Conservation (phyloP, 2,329 filamentous ascomycete genomes). For the Didymosphaeria variabile region DNA sequence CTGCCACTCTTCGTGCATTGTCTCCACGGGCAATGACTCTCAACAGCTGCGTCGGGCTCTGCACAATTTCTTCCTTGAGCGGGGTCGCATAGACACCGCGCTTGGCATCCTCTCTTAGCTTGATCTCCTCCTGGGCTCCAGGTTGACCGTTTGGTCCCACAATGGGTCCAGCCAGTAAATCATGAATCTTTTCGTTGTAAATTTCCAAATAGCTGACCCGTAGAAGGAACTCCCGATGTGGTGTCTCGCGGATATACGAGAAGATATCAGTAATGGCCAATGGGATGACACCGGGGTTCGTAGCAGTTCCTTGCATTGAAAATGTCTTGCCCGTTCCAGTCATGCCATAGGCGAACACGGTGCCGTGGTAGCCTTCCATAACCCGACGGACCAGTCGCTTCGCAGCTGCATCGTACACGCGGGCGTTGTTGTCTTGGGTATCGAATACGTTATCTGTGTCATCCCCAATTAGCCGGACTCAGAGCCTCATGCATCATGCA, state of each 20-base stretch:
- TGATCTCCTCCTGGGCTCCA: slow-evolving; percentile 86
- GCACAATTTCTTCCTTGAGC: slow-evolving; percentile 97
- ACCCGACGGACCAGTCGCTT: slow-evolving; percentile 94
- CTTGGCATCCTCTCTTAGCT: slow-evolving; percentile 94
- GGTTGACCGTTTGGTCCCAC: slow-evolving; percentile 60
- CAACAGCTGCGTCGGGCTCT: slow-evolving; percentile 93
- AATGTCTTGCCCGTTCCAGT: slow-evolving; percentile 99
- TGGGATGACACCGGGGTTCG: slow-evolving; percentile 94
- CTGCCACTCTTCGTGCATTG: slow-evolving; percentile 86
- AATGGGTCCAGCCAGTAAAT: slow-evolving; percentile 80
- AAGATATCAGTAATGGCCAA: slow-evolving; percentile 98
- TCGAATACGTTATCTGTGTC: slow-evolving; percentile 91
- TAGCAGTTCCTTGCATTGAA: slow-evolving; percentile 98
- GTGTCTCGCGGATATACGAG: slow-evolving; percentile 97
- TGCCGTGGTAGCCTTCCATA: slow-evolving; percentile 99
- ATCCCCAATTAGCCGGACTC: slow-evolving; percentile 25
- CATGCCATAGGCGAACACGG: slow-evolving; percentile 98
- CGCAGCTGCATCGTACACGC: slow-evolving; percentile 92
- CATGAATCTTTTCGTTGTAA: slow-evolving; percentile 97
- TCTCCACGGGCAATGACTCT: slow-evolving; percentile 95
- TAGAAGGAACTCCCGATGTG: slow-evolving; percentile 89
- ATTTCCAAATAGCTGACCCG: slow-evolving; percentile 98
- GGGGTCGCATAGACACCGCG: slow-evolving; percentile 95
- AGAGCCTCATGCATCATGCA: slow-evolving; percentile 19
- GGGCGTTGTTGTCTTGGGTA: slow-evolving; percentile 90